Evolutionary conservation across 495 filamentous ascomycete species (phyloP), one percentile per base, ranked within the genome.

Genomic region (Cercophora newfieldiana): DNA sequence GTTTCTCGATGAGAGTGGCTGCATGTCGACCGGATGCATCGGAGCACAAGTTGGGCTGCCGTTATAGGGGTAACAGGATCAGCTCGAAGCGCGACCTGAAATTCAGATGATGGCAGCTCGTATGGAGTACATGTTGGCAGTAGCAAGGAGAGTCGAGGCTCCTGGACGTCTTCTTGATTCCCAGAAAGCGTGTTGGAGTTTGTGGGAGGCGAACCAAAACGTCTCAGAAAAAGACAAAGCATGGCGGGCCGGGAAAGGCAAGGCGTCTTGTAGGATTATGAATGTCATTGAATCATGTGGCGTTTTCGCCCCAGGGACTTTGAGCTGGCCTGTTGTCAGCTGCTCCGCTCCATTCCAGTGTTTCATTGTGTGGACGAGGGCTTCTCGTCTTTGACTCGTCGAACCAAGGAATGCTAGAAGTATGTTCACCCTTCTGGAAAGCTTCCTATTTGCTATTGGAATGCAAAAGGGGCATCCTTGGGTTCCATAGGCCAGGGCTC

Each of bases 241-340:
- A 19, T 58, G 25, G 55, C 25, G 29, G 29, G 29, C 14, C 24
- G 55, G 29, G 29, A 19, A 1, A 31, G 26, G 55, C n/a, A 57
- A 19, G 54, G 54, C 10, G 55, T 58, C 29, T 58, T 58, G 14
- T 58, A 58, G 55, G 55, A 53, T 7, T 58, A 58, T 29, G 29
- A 16, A 58, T 58, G 55, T 7, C 50, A 53, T 53, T 53, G 50
- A 53, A 53, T 53, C 50, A 53, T 53, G 50, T 53, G 50, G 50
- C 50, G 50, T 53, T 26, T 22, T 53, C 21, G 24, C 50, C 24
- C 12, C 7, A 19, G 3, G 21, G n/a, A 7, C 10, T 22, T 5
- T 22, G 10, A 14, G 8, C 12, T 14, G 19, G 37, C 18, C 37
- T 14, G 37, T 5, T 44, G 37, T 44, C 37, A 44, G 37, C 37